These are phyloP conservation scores for Cymbopogon flexuosus DNA, from an alignment of 202 grass and related monocot genomes.

Conservation along the genomic window DNA sequence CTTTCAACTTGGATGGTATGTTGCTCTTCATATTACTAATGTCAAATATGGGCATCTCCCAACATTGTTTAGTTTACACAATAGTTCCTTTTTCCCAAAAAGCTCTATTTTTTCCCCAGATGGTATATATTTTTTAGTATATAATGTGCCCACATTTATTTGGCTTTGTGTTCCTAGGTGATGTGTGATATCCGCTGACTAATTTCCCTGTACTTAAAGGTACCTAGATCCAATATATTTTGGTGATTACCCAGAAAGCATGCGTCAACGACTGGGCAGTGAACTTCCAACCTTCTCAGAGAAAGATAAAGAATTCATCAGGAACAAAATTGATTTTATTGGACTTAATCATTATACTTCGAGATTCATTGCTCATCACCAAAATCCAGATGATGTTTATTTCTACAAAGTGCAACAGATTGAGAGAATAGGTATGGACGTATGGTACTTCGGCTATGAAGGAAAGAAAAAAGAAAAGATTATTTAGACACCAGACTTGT, in stretches of 20 bases:
- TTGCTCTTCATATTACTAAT: constrained; percentile 2
- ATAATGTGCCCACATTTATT: not conserved
- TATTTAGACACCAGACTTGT: not conserved
- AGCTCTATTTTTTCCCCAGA: not conserved
- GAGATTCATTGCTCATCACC: constrained; percentile 67
- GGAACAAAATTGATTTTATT: constrained; percentile 88
- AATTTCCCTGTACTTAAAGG: constrained; percentile 42
- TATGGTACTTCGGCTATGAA: constrained; percentile 32
- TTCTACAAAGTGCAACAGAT: constrained; percentile 72
- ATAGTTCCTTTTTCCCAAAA: not conserved
- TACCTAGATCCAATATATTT: constrained; percentile 90
- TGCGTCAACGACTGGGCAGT: constrained; percentile 65
- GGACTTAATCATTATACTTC: constrained; percentile 94
- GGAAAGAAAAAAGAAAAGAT: not conserved
- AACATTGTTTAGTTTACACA: not conserved
- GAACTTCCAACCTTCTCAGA: constrained; percentile 85
- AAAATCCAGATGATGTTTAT: constrained; percentile 40
- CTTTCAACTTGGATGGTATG: constrained; percentile 96
- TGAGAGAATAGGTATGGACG: constrained; percentile 72
- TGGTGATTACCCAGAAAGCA: constrained; percentile 90
- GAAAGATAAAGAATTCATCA: constrained; percentile 73
- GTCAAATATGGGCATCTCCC: not conserved
- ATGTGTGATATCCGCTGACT: not conserved
- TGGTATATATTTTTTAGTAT: not conserved
- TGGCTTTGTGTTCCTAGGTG: not conserved